Percentiles rank a stretch among this genome's conserved stretches.
phyloP scores from a whole-genome alignment of 176 grass and related monocot genomes.

The Aegilops speltoides region DNA sequence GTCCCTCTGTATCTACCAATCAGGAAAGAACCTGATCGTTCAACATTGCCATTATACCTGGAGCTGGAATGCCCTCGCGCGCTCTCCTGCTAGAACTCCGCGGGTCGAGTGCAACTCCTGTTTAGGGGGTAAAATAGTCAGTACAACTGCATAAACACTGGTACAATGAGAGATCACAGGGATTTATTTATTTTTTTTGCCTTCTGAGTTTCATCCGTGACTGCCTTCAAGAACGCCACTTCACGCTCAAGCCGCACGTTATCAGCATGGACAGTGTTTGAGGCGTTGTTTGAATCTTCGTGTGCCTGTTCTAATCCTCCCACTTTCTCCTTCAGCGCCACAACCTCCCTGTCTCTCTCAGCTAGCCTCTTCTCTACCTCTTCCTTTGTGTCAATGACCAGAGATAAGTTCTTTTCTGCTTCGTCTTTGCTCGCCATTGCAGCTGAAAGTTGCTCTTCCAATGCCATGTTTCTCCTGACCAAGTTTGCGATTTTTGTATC shows the following conservation, averaged over 20 bases:
- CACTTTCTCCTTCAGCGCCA: constrained; percentile 72
- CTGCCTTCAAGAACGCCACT: constrained; percentile 87
- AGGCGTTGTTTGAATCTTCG: constrained; percentile 81
- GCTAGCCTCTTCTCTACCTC: constrained; percentile 70
- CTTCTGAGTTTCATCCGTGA: constrained; percentile 93
- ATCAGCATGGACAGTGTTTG: constrained; percentile 78
- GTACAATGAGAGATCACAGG: neutral
- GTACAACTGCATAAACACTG: neutral
- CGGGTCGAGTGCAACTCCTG: constrained; percentile 82
- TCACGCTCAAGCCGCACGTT: constrained; percentile 91
- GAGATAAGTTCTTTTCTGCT: constrained; percentile 65
- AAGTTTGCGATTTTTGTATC: constrained; percentile 62
- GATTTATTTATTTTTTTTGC: constrained; percentile 28
- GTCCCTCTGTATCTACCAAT: neutral
- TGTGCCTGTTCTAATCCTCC: constrained; percentile 73
- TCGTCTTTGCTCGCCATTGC: constrained; percentile 55
- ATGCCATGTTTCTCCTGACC: constrained; percentile 48
- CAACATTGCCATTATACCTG: constrained; percentile 53
- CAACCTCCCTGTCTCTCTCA: constrained; percentile 59
- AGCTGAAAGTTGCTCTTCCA: constrained; percentile 65
- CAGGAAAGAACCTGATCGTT: neutral
- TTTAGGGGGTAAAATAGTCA: neutral
- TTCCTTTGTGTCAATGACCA: constrained; percentile 64
- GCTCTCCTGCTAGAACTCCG: constrained; percentile 78
- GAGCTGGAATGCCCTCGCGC: constrained; percentile 70